Base-by-base conservation (phyloP, 345 rosid genomes). In the Anacardium occidentale region DNA sequence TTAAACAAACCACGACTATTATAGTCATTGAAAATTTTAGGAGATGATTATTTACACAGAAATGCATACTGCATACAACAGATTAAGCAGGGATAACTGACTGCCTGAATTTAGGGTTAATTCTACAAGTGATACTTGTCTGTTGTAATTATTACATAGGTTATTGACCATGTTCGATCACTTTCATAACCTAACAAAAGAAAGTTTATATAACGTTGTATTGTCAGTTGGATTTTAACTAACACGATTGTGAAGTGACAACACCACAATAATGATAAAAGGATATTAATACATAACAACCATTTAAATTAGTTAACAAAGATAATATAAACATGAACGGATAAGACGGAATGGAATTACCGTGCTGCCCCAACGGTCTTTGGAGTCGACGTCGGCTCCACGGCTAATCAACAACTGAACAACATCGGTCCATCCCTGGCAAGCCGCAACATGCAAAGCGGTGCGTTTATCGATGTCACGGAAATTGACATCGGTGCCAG, bases 391-490 rank as follows among this genome's bases (percentile, higher is more conserved):
- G 18, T 80, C 77, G 48, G 93, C 90, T 32, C 90, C 87, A 62
- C 78, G 79, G 58, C 72, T 80, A 21, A 86, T 86, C 47, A 86
- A 65, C 55, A 86, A 61, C 79, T 75, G 45, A 18, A 84, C 83
- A 7, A 91, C 85, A 54, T 83, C 91, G 56, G 87, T 81, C 70
- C 68, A 77, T 44, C 97, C 91, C 68, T 92, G 92, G 73, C 95
- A 92, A 34, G 93, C 83, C 32, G 97, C 90, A 68, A 90, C 77
- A 71, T 92, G 97, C 52, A 90, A 85, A 74, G 97, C 90, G 11
- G 95, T 90, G 61, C 97, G 89, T 12, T 81, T 86, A 59, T 88
- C 95, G 75, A 83, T 82, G 55, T 92, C 95, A 54, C 75, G 73
- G 78, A 88, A 90, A 80, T 90, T 87, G 64, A 87, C 85, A 75